phyloP scores from a whole-genome alignment of 1,284 basidiomycete species.

The Trametes polyzona region DNA sequence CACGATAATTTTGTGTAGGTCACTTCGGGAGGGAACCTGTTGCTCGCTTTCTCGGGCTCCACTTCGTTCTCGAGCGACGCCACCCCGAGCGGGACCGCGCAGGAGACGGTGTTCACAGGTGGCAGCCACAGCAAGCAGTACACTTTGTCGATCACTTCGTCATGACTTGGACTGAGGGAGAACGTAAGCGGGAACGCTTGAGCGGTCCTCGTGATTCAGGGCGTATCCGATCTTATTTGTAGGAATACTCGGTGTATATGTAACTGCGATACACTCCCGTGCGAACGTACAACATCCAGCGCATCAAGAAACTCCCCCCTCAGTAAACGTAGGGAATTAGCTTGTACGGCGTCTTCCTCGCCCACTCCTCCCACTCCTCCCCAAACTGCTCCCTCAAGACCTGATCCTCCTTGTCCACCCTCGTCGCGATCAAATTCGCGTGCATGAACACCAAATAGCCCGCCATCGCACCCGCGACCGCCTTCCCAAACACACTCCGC shows the following conservation, averaged over 20 bases:
- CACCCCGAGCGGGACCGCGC: slow-evolving; percentile 55
- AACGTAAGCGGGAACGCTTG: not conserved
- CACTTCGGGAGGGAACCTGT: slow-evolving; percentile 48
- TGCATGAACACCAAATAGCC: not conserved
- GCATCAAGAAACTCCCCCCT: not conserved
- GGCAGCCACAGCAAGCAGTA: slow-evolving; percentile 46
- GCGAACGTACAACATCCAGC: not conserved
- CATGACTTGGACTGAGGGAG: slow-evolving; percentile 4
- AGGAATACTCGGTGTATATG: not conserved
- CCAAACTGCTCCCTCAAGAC: slow-evolving; percentile 20
- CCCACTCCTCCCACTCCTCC: slow-evolving; percentile 20
- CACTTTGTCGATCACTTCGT: slow-evolving; percentile 46
- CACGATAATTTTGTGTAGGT: slow-evolving; percentile 40
- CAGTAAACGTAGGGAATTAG: slow-evolving; percentile 16
- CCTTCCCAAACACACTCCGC: not conserved
- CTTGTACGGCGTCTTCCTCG: slow-evolving; percentile 12
- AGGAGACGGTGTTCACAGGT: slow-evolving; percentile 56
- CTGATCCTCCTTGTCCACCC: slow-evolving; percentile 15
- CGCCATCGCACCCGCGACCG: not conserved
- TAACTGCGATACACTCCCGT: too few species aligned
- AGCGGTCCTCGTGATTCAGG: too few species aligned
- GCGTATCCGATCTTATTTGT: too few species aligned
- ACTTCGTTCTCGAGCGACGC: slow-evolving; percentile 55
- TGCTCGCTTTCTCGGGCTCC: slow-evolving; percentile 55
- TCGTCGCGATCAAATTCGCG: not conserved